phyloP scores from a whole-genome alignment of 1,284 basidiomycete genomes.

The Pisolithus thermaeus region DNA sequence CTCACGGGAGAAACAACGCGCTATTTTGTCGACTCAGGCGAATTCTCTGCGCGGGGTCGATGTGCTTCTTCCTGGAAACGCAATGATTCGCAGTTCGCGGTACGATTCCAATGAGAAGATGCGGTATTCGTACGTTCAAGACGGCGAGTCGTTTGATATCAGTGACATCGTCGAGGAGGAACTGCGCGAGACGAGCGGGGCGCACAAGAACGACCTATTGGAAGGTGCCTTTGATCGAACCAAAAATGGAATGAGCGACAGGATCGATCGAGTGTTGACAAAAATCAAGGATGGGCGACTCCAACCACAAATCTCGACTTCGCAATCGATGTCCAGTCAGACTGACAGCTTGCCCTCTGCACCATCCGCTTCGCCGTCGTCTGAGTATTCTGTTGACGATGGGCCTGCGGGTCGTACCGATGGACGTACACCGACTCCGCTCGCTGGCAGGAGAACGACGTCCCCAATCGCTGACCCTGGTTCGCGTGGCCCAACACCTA shows the following conservation, averaged over 20 bases:
- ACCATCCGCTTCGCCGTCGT: constrained; percentile 40
- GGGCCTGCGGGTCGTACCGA: constrained; percentile 10
- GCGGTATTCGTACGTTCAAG: constrained; percentile 90
- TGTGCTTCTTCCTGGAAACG: constrained; percentile 77
- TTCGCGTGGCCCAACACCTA: constrained; percentile 31
- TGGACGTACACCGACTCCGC: constrained; percentile 25
- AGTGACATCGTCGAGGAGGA: constrained; percentile 90
- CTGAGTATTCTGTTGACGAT: constrained; percentile 55
- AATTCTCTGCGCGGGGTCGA: constrained; percentile 87
- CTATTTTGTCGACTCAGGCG: constrained; percentile 76
- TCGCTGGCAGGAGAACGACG: constrained; percentile 15
- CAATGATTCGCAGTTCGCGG: constrained; percentile 78
- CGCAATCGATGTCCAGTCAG: constrained; percentile 9
- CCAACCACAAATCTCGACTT: constrained; percentile 16
- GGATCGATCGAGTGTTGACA: constrained; percentile 71
- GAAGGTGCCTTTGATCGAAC: constrained; percentile 55
- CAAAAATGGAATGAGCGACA: constrained; percentile 61
- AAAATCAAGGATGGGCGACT: constrained; percentile 58
- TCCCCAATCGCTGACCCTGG: constrained; percentile 19
- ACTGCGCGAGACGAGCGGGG: constrained; percentile 46
- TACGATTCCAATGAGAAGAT: constrained; percentile 65
- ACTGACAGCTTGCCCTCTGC: constrained; percentile 25
- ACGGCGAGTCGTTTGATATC: constrained; percentile 86
- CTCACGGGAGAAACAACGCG: constrained; percentile 78
- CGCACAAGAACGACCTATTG: constrained; percentile 54